Evolutionary conservation across 805 yeast species (phyloP), one percentile per base, ranked within the genome.

Genomic region (Pichia ethanolica): DNA sequence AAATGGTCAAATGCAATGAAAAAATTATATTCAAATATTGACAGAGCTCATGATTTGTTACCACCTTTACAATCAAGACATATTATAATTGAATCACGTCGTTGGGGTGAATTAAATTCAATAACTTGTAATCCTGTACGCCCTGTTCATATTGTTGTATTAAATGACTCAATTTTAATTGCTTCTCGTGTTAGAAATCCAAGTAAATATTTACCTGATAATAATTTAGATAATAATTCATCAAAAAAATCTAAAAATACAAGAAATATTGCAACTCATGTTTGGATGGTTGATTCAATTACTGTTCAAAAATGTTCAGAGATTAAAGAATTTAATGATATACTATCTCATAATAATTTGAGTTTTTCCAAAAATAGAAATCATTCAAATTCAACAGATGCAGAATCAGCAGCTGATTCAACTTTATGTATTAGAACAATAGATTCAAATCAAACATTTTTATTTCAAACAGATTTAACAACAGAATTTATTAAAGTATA

Each of bases 31-130:
- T 81, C 81, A 56, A 88, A 85, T 54, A 95, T 90, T 13, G 96
- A 90, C 55, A 95, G 96, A n/a, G 89, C 95, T 1, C 90, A 86
- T 57, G 86, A 86, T 59, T 79, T 76, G 52, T 72, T 89, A 37
- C 85, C 89, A 25, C 79, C 86, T 1, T 64, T 78, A 7, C 88
- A 90, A 0, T 93, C 90, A 4, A 75, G 96, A 45, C 96, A 89
- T 64, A 78, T 89, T 2, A 68, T 88, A 20, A 77, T 81, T 9
- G 93, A 89, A 58, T 81, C 89, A 62, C 84, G 85, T 3, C 76
- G 89, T 44, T 90, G 97, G 97, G 79, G 77, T 50, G 96, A 89
- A 65, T 69, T 90, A 52, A 89, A 89, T 59, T 79, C 85, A 3
- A 89, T 93, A 0, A 88, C 95, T 11, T 81, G 88, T 78, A 87